Evolutionary conservation across 2,329 filamentous ascomycete genomes (phyloP).

Genomic region (Arthrobotrys musiformis): DNA sequence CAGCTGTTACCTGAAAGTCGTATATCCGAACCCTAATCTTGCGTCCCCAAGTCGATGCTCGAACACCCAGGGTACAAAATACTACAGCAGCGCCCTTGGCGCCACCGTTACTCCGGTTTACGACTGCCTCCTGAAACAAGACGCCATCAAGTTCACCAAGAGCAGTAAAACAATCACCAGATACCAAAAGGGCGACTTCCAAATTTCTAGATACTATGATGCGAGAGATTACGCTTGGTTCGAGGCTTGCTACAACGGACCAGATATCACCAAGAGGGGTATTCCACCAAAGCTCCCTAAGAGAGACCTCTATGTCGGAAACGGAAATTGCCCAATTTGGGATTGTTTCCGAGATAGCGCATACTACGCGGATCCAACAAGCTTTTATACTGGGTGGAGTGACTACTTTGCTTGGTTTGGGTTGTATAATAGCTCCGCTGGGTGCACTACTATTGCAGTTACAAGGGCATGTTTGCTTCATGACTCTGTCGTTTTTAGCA

Average conservation of each 20-base stretch:
- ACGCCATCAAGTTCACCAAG: constrained; percentile 6
- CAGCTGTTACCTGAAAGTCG: neutral
- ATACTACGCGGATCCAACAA: constrained; percentile 7
- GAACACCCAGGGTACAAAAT: neutral
- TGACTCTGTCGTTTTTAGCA: constrained; percentile 4
- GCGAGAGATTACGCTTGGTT: constrained; percentile 13
- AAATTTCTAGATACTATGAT: constrained; percentile 5
- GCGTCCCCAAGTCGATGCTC: neutral
- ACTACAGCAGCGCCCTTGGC: neutral
- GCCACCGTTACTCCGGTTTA: neutral
- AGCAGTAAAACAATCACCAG: neutral
- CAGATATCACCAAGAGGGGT: neutral
- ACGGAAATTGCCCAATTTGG: constrained; percentile 9
- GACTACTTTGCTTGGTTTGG: constrained; percentile 19
- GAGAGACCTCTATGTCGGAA: neutral
- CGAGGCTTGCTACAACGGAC: constrained; percentile 19
- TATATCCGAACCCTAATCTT: neutral
- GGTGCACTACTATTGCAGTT: constrained; percentile 2
- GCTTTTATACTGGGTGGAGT: constrained; percentile 6
- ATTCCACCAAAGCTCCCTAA: constrained; percentile 3
- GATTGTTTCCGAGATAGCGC: constrained; percentile 13
- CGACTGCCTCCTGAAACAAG: constrained; percentile 4
- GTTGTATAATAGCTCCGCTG: constrained; percentile 17
- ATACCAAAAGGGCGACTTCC: constrained; percentile 8
- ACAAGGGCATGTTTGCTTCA: constrained; percentile 13